A percentile compares a stretch with the other conserved stretches of the same genome.
Conservation (phyloP, 2,329 filamentous ascomycete species). For the Sclerotinia spermophila region DNA sequence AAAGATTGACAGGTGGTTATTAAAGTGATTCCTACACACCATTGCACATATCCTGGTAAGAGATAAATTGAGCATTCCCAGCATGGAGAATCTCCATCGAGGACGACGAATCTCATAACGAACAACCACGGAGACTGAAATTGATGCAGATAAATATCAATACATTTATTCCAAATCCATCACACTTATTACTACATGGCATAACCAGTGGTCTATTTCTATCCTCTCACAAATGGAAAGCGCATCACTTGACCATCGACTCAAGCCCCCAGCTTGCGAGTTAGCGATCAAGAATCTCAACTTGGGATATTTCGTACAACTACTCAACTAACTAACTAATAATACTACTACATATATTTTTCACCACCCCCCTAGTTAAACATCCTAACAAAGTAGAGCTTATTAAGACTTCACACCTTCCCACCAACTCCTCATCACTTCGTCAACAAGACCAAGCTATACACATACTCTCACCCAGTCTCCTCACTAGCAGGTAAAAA, state of each 20-base stretch:
- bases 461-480: too few species aligned
- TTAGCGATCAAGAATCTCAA: too few species aligned
- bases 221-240: not conserved
- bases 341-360: too few species aligned
- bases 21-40: not conserved
- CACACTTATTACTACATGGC: not conserved
- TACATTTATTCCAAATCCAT: not conserved
- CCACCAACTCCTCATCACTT: not conserved
- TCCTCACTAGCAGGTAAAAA: too few species aligned
- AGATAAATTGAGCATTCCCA: not conserved
- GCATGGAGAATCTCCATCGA: too few species aligned
- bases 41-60: not conserved
- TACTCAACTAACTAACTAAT: too few species aligned
- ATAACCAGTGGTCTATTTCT: not conserved
- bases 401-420: not conserved
- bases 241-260: not conserved
- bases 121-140: not conserved
- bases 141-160: not conserved
- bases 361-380: too few species aligned
- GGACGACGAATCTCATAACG: too few species aligned
- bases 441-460: fast-evolving
- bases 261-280: too few species aligned
- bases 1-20: too few species aligned
- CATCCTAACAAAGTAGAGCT: too few species aligned
- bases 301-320: too few species aligned